phyloP scores from a whole-genome alignment of 2,329 filamentous ascomycete genomes.

The Pseudofabraea citricarpa region DNA sequence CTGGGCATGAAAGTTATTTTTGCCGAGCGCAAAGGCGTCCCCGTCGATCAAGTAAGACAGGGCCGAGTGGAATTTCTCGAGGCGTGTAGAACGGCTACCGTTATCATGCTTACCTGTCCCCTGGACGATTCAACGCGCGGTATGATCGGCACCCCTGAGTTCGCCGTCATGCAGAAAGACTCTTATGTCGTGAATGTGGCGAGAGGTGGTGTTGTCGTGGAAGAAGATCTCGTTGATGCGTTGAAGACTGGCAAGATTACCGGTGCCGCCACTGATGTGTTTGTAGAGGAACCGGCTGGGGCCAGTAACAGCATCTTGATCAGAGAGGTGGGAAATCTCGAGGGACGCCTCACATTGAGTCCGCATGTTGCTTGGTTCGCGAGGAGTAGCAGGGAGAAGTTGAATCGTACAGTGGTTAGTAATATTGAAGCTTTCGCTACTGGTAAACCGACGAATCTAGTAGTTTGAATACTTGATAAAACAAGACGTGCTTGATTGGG shows the following conservation, averaged over 20 bases:
- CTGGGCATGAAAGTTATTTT: slow-evolving; percentile 19
- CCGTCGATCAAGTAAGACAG: slow-evolving; percentile 3
- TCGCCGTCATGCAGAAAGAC: slow-evolving; percentile 17
- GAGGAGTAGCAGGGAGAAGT: slow-evolving; percentile 39
- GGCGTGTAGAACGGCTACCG: slow-evolving; percentile 12
- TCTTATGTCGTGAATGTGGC: slow-evolving; percentile 26
- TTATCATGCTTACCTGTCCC: slow-evolving; percentile 17
- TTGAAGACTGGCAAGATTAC: slow-evolving; percentile 21
- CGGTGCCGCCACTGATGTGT: slow-evolving; percentile 28
- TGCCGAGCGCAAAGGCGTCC: slow-evolving; percentile 13
- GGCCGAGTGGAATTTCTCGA: slow-evolving; percentile 15
- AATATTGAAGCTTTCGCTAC: slow-evolving; percentile 41
- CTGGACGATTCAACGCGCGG: slow-evolving; percentile 18
- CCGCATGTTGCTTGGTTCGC: slow-evolving; percentile 51
- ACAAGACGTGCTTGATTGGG: not conserved
- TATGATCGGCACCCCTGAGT: slow-evolving; percentile 19
- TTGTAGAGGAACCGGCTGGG: slow-evolving; percentile 26
- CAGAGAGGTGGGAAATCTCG: slow-evolving; percentile 21
- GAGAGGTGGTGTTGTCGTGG: slow-evolving; percentile 26
- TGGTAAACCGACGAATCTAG: slow-evolving; percentile 22
- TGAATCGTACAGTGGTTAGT: slow-evolving; percentile 36
- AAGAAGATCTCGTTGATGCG: slow-evolving; percentile 23
- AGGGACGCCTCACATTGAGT: slow-evolving; percentile 44
- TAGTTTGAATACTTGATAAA: not conserved
- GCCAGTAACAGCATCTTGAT: slow-evolving; percentile 32